Base-by-base conservation (phyloP, 371 early-diverging fungal species). In the Mucor lusitanicus region DNA sequence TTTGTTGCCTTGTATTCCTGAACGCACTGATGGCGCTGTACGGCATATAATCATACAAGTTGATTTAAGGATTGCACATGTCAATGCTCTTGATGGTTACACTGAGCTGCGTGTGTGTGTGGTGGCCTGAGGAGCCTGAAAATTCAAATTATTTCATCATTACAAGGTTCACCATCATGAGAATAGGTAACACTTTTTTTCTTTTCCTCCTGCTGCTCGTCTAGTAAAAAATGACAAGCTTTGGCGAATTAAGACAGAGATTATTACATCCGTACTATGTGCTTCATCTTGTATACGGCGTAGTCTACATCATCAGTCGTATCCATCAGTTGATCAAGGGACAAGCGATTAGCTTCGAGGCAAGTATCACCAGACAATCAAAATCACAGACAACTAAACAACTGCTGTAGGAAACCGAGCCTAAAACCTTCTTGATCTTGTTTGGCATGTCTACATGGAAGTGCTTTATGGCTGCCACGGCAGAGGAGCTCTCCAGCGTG, bases 401-500 rank as follows among this genome's bases (percentile, higher is more conserved):
- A n/a, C n/a, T n/a, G n/a, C n/a, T 12, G 3, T 46, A 80, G 79
- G 72, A 75, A 30, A 65, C 63, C n/a, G 83, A 83, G 25, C 48
- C 64, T 2, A 80, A 70, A 37, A 69, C 79, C 0, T 74, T 71
- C 50, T 9, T 70, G n/a, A 64, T 77, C 5, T 53, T 83, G 21
- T 56, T 61, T 9, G 72, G 63, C 3, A 59, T 81, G 37, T 72
- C 73, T 3, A 39, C 65, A 25, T 84, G 81, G 81, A 84, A 84
- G 48, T 63, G 70, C 13, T 40, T 78, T 9, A 75, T 81, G 65
- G 76, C 82, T 1, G 75, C 74, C 5, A 78, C 86, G 15, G 85
- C 85, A 12, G 88, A 88, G 70, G 88, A 88, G 61, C 74, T 86
- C 23, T 72, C 79, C 33, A 84, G 86, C 58, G 86, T 88, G 2